phyloP scores from a whole-genome alignment of 176 grass and related monocot species.

The Oryza brachyantha region DNA sequence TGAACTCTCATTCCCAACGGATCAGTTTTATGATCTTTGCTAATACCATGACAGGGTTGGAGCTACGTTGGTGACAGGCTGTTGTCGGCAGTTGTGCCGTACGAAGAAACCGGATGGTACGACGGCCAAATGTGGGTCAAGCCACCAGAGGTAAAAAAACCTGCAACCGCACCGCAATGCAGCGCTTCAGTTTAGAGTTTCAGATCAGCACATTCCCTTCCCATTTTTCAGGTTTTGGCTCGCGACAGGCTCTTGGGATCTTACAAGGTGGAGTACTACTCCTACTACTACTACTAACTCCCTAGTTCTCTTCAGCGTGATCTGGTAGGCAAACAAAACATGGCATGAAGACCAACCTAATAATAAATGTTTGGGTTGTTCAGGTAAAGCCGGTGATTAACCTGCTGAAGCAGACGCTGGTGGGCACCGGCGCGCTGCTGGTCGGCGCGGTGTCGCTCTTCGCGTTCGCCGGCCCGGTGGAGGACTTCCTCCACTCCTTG shows the following conservation, averaged over 20 bases:
- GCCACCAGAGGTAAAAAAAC: constrained; percentile 64
- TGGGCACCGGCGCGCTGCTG: constrained; percentile 81
- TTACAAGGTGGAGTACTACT: too few species aligned
- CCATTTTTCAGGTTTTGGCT: constrained; percentile 63
- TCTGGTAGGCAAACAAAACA: too few species aligned
- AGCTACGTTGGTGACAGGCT: constrained; percentile 96
- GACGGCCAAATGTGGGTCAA: constrained; percentile 98
- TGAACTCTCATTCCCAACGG: not conserved
- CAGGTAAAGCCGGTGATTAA: constrained; percentile 96
- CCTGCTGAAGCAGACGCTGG: constrained; percentile 88
- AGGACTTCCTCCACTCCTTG: constrained; percentile 63
- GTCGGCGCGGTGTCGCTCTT: constrained; percentile 70
- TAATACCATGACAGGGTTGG: constrained; percentile 60
- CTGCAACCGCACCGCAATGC: not conserved
- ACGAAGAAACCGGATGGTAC: constrained; percentile 98
- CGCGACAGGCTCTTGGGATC: constrained; percentile 92
- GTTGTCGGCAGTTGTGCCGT: constrained; percentile 88
- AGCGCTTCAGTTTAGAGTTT: not conserved
- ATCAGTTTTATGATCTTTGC: not conserved
- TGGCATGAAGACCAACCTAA: too few species aligned
- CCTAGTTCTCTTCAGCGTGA: not conserved
- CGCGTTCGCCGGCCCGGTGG: constrained; percentile 56
- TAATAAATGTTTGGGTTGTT: not conserved
- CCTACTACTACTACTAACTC: not conserved
- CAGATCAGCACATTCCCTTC: constrained; percentile 1